Evolutionary conservation across 2,329 filamentous ascomycete species (phyloP).

Genomic region (Ophiosphaerella herpotricha): DNA sequence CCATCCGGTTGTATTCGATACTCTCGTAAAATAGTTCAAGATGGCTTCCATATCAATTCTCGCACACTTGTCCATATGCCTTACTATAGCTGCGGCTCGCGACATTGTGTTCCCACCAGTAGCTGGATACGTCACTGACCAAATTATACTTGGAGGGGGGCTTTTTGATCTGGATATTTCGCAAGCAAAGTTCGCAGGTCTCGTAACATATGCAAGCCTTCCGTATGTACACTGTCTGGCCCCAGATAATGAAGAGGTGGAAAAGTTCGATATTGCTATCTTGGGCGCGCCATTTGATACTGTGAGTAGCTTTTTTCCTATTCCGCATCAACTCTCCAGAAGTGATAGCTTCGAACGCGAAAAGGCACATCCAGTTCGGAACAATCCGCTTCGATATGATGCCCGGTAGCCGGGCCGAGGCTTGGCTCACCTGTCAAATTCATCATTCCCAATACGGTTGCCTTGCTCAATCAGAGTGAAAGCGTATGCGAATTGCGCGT

Average conservation of each 20-base stretch:
- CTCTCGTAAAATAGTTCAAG: not conserved
- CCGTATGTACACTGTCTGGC: conserved; percentile 55
- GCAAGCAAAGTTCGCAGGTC: conserved; percentile 46
- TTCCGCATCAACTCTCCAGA: not conserved
- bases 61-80: not conserved
- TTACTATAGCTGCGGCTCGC: conserved; percentile 26
- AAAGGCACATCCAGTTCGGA: too few relatives aligned
- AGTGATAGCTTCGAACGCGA: not conserved
- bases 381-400: too few relatives aligned
- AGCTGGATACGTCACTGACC: conserved; percentile 40
- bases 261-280: conserved; percentile 55
- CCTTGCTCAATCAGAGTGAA: too few relatives aligned
- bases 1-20: not conserved
- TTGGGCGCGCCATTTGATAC: conserved; percentile 57
- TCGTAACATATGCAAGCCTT: conserved; percentile 55
- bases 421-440: too few relatives aligned
- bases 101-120: conserved; percentile 53
- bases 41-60: not conserved
- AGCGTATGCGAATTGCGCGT: too few relatives aligned
- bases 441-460: too few relatives aligned
- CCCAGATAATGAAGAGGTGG: conserved; percentile 40
- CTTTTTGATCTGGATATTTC: conserved; percentile 31
- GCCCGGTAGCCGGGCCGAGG: too few relatives aligned
- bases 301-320: conserved; percentile 30
- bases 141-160: conserved; percentile 29